Base-by-base conservation (phyloP, 352 stramenopile genomes). In the Phytophthora megakarya region DNA sequence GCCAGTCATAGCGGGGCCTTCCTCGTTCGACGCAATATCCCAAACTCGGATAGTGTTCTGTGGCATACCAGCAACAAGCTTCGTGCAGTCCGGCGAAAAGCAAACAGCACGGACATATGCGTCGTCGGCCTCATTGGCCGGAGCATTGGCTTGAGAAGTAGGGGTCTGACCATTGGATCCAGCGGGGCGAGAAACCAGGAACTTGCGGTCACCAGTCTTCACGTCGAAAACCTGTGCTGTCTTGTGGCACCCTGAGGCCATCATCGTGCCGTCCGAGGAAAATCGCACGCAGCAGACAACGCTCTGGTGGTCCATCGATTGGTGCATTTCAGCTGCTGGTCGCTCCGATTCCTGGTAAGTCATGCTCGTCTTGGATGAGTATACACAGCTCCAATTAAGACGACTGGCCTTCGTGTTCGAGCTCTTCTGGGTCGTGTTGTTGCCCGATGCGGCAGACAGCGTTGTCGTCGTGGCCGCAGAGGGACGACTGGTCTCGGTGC, bases 281-380 rank as follows among this genome's bases (percentile, higher is more conserved):
- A 95, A 93, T 7, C 86, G 84, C 12, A 95, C 86, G 57, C 86
- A 92, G 72, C 86, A 95, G 15, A 95, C 86, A 5, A 95, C 86
- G 67, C 86, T 95, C 55, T 95, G 86, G 67, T 95, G 86, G 69
- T 95, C 84, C 81, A 95, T 90, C n/a, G 84, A 89, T 59, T 93
- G 83, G 47, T 92, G 82, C 80, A 95, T 90, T 64, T 95, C 86
- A 4, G 86, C 84, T 5, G 76, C 80, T 0, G 86, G 86, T n/a
- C 86, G 83, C 61, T 95, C 86, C 42, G 81, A 87, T 40, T 95
- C 86, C 25, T 86, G 75, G 52, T 88, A 92, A 39, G 78, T 76
- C 57, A 85, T 81, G 47, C 78, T 87, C 3, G 73, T 73, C 61
- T 84, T 90, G 46, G 76, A 84, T 22, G 80, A 88, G 70, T 95